These are phyloP conservation scores for Cucurbita argyrosperma DNA, from an alignment of 306 rosid genomes.

Conservation along the genomic window DNA sequence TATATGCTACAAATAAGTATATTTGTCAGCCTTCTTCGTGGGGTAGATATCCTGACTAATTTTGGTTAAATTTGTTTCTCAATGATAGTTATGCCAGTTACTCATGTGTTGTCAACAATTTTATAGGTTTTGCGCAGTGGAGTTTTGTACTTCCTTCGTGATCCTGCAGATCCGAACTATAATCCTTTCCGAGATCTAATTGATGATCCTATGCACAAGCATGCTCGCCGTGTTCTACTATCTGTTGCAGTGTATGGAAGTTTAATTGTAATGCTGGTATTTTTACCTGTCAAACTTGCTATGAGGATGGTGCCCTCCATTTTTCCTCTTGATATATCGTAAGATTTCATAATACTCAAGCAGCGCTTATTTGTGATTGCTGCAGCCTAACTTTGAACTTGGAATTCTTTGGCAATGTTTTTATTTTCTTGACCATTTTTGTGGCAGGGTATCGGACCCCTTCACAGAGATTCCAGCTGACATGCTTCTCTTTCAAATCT, in stretches of 20 bases:
- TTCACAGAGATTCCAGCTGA: conserved; percentile 97
- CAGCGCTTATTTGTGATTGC: neutral
- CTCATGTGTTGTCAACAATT: neutral
- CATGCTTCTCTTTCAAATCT: conserved; percentile 97
- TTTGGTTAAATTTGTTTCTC: neutral
- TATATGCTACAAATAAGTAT: conserved; percentile 98
- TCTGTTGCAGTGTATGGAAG: conserved; percentile 97
- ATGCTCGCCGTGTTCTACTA: conserved; percentile 91
- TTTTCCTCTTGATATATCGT: conserved; percentile 95
- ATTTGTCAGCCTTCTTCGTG: conserved; percentile 97
- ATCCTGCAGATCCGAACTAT: conserved; percentile 98
- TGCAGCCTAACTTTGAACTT: neutral
- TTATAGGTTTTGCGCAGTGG: conserved; percentile 93
- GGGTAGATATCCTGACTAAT: conserved; percentile 37
- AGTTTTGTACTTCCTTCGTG: conserved; percentile 88
- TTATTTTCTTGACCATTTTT: conserved; percentile 7
- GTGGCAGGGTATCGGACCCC: conserved; percentile 90
- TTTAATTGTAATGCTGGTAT: conserved; percentile 96
- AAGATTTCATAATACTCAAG: conserved; percentile 22
- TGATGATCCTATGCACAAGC: conserved; percentile 98
- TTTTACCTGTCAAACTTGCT: conserved; percentile 89
- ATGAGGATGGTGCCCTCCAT: conserved; percentile 87
- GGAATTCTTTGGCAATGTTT: conserved; percentile 7
- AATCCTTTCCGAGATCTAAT: conserved; percentile 97
- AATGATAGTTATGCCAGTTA: neutral